Conservation (phyloP, 2,329 filamentous ascomycete genomes). For the Madurella mycetomatis region DNA sequence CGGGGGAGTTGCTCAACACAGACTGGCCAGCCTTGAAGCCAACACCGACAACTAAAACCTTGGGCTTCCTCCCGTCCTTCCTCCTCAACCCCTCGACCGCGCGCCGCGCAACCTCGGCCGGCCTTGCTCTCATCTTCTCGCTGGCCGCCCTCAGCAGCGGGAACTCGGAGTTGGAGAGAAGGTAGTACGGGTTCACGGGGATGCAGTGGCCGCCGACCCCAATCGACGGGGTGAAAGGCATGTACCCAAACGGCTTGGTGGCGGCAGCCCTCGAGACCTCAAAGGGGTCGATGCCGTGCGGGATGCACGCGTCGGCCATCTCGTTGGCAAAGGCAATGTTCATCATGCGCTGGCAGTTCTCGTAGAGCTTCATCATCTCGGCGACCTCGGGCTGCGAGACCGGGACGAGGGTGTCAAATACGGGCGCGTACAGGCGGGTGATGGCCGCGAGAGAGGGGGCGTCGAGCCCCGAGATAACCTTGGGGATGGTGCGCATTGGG, state of each 20-base stretch:
- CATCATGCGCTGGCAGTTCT: constrained; percentile 55
- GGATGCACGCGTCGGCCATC: constrained; percentile 49
- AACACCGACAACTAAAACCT: constrained; percentile 43
- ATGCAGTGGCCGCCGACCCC: constrained; percentile 55
- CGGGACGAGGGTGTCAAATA: constrained; percentile 44
- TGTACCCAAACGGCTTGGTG: constrained; percentile 51
- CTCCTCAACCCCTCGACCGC: constrained; percentile 31
- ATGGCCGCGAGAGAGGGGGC: constrained; percentile 44
- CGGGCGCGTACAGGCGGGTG: constrained; percentile 40
- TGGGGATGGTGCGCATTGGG: constrained; percentile 43
- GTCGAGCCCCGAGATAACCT: constrained; percentile 50
- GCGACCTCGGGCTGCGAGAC: constrained; percentile 51
- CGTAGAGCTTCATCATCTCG: constrained; percentile 56
- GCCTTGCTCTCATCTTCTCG: constrained; percentile 41
- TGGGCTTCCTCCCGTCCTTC: constrained; percentile 19
- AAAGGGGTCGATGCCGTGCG: constrained; percentile 44
- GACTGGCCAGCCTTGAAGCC: constrained; percentile 49
- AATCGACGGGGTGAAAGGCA: constrained; percentile 42
- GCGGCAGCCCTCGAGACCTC: constrained; percentile 47
- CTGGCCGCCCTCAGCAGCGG: constrained; percentile 44
- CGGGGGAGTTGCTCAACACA: constrained; percentile 43
- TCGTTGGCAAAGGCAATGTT: constrained; percentile 53
- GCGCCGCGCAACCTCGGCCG: constrained; percentile 36
- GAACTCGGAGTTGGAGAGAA: constrained; percentile 44
- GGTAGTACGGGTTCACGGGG: constrained; percentile 51